Conservation (phyloP, 2,329 filamentous ascomycete genomes). For the Dactylellina cionopaga region DNA sequence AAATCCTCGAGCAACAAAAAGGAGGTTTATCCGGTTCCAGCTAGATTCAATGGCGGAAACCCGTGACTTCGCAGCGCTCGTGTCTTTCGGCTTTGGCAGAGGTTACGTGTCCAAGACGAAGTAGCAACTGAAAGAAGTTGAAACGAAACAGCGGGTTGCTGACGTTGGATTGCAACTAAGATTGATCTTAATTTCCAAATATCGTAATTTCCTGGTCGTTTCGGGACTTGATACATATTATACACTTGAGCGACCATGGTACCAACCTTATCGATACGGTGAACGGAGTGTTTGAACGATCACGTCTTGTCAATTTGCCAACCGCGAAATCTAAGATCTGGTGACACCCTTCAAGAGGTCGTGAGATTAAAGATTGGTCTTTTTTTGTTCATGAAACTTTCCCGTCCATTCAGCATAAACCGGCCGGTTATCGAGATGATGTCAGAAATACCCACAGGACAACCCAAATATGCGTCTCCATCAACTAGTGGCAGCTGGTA, state of each 20-base stretch:
- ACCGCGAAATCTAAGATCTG: slow-evolving; percentile 1
- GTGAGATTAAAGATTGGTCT: slow-evolving; percentile 19
- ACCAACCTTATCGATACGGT: slow-evolving; percentile 24
- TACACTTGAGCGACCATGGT: too few relatives aligned
- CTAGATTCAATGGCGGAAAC: slow-evolving; percentile 26
- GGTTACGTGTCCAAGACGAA: slow-evolving; percentile 16
- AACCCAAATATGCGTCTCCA: not conserved
- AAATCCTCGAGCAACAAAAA: not conserved
- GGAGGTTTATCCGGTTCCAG: slow-evolving; percentile 32
- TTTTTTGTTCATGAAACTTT: slow-evolving; percentile 12
- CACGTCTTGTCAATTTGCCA: too few relatives aligned
- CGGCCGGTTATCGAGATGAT: not conserved
- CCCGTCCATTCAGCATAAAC: slow-evolving; percentile 21
- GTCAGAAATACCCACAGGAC: not conserved
- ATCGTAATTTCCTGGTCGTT: slow-evolving; percentile 28
- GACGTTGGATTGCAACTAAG: slow-evolving; percentile 20
- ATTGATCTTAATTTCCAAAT: slow-evolving; percentile 9
- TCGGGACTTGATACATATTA: too few relatives aligned
- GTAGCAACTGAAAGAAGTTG: too few relatives aligned
- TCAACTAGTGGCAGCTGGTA: not conserved
- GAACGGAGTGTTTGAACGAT: too few relatives aligned
- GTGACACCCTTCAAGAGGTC: not conserved
- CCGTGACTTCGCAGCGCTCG: slow-evolving; percentile 33
- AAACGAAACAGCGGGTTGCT: slow-evolving; percentile 18
- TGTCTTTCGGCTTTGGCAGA: slow-evolving; percentile 2